Evolutionary conservation across 805 yeast genomes (phyloP).

Genomic region (Spathaspora sp.): DNA sequence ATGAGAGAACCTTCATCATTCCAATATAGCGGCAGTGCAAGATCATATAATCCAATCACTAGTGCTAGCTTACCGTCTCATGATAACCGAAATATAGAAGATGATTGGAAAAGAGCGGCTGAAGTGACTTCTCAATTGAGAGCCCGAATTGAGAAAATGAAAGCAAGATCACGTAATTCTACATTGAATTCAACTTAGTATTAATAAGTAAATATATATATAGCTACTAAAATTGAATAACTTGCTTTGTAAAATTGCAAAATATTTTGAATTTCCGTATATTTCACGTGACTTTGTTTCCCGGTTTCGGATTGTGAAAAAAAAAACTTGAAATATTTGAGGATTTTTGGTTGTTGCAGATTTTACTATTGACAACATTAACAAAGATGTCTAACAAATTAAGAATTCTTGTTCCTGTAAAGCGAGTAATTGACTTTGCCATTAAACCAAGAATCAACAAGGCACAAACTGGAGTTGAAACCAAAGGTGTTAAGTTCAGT

Average conservation of each 20-base stretch:
- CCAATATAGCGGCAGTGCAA: background rate
- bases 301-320: slow-evolving; percentile 1
- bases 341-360: background rate
- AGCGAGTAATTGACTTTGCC: slow-evolving; percentile 92
- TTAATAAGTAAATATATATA: background rate
- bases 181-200: slow-evolving; percentile 8
- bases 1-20: background rate
- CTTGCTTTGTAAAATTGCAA: background rate
- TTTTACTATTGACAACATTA: background rate
- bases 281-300: background rate
- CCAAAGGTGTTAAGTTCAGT: slow-evolving; percentile 85
- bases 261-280: background rate
- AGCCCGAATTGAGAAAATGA: slow-evolving; percentile 87
- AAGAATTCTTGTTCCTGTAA: slow-evolving; percentile 86
- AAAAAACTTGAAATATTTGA: background rate
- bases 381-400: slow-evolving; percentile 35
- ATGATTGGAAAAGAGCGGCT: slow-evolving; percentile 85
- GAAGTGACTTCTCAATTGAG: slow-evolving; percentile 83
- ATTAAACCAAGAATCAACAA: slow-evolving; percentile 89
- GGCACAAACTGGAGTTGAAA: slow-evolving; percentile 77
- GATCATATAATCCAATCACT: background rate
- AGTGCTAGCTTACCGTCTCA: slow-evolving; percentile 13
- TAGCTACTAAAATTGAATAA: background rate
- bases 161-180: slow-evolving; percentile 44
- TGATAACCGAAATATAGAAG: slow-evolving; percentile 38